These are phyloP conservation scores for Medicago ruthenica DNA, from an alignment of 306 rosid genomes.

Conservation along the genomic window DNA sequence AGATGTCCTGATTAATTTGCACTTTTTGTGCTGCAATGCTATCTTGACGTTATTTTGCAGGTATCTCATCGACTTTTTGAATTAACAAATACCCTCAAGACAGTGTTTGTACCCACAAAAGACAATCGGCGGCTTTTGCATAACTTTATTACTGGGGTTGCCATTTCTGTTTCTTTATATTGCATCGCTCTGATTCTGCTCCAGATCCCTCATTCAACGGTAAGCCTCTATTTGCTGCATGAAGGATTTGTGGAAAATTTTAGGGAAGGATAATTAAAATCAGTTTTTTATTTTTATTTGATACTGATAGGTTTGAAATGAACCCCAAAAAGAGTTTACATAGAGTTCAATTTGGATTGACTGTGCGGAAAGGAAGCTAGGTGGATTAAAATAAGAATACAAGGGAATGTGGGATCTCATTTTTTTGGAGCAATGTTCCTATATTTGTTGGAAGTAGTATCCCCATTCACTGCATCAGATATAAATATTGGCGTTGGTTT, in stretches of 20 bases:
- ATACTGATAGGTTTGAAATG: conserved; percentile 57
- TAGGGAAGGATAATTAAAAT: conserved; percentile 10
- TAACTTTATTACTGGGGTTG: conserved; percentile 75
- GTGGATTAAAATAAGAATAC: conserved; percentile 53
- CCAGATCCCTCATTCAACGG: conserved; percentile 68
- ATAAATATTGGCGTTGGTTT: conserved; percentile 41
- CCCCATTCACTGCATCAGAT: conserved; percentile 45
- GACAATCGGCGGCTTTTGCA: conserved; percentile 81
- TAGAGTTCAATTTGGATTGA: conserved; percentile 50
- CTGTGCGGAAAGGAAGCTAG: conserved; percentile 47
- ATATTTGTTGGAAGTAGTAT: conserved; percentile 39
- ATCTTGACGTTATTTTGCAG: conserved; percentile 58
- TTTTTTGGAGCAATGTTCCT: conserved; percentile 45
- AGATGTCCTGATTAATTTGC: conserved; percentile 31
- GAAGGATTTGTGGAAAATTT: conserved; percentile 10
- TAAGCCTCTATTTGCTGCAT: conserved; percentile 49
- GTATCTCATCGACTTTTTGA: conserved; percentile 90
- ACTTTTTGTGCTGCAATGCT: conserved; percentile 35
- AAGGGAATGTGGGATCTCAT: conserved; percentile 48
- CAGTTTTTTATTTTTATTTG: conserved; percentile 16
- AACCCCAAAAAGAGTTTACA: conserved; percentile 43
- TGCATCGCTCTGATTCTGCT: conserved; percentile 66
- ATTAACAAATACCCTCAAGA: conserved; percentile 83
- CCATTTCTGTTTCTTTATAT: conserved; percentile 66
- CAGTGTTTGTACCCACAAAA: conserved; percentile 82